These are phyloP conservation scores for Curvularia sp. DNA, from an alignment of 2,329 filamentous ascomycete species.

Conservation along the genomic window DNA sequence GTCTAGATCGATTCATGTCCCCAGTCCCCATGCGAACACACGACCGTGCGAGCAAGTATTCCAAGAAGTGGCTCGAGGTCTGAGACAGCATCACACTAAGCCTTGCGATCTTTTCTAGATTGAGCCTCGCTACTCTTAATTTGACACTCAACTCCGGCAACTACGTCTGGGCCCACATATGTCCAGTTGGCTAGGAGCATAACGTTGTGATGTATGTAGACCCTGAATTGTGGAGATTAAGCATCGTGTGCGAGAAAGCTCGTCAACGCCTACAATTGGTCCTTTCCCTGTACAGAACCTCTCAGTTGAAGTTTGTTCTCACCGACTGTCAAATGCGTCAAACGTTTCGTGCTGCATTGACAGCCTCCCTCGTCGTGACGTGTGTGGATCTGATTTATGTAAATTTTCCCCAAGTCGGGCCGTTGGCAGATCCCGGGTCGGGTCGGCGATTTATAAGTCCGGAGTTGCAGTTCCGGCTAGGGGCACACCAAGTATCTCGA, in stretches of 20 bases:
- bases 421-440: slow-evolving; percentile 6
- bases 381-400: neutral
- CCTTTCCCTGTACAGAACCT: neutral
- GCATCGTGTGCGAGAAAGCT: neutral
- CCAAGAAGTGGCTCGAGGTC: neutral
- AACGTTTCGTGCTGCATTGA: neutral
- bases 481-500: neutral
- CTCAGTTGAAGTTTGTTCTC: neutral
- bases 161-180: neutral
- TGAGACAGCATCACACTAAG: neutral
- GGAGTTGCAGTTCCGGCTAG: neutral
- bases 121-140: neutral
- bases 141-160: slow-evolving; percentile 5
- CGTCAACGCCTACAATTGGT: neutral
- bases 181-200: neutral
- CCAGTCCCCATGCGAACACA: neutral
- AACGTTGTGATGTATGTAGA: neutral
- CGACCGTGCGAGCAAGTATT: neutral
- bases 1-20: neutral
- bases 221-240: neutral
- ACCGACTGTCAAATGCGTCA: neutral
- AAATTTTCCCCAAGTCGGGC: slow-evolving; percentile 9
- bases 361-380: neutral
- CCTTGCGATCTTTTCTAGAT: slow-evolving; percentile 1
- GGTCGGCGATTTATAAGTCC: neutral